Evolutionary conservation across 2,329 filamentous ascomycete species (phyloP).

Genomic region (Clonostachys byssicola): DNA sequence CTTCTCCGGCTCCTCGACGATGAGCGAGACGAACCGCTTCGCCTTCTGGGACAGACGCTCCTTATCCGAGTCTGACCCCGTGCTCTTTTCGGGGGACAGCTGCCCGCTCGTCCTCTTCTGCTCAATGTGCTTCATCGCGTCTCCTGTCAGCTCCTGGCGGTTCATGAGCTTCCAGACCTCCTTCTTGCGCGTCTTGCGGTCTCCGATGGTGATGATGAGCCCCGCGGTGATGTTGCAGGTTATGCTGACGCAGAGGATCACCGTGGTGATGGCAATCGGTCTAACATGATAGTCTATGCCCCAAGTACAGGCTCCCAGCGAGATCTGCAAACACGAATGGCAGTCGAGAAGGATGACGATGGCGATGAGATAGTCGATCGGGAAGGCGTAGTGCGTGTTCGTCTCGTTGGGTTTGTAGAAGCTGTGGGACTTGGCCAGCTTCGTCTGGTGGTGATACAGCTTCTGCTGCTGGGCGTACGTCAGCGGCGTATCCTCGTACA

Average conservation of each 20-base stretch:
- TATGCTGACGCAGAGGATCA: constrained; percentile 77
- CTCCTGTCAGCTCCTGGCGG: constrained; percentile 67
- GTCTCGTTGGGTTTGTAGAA: constrained; percentile 91
- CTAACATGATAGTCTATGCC: constrained; percentile 67
- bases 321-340: constrained; percentile 76
- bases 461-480: constrained; percentile 61
- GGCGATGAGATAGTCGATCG: constrained; percentile 67
- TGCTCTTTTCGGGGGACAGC: constrained; percentile 14
- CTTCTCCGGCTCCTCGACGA: background rate
- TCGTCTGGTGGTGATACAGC: constrained; percentile 72
- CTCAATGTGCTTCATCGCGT: constrained; percentile 45
- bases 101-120: constrained; percentile 31
- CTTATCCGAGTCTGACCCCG: constrained; percentile 1
- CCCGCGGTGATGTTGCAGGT: constrained; percentile 74
- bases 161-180: constrained; percentile 76
- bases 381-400: constrained; percentile 75
- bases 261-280: constrained; percentile 69
- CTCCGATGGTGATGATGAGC: constrained; percentile 71
- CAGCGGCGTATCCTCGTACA: constrained; percentile 57
- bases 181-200: constrained; percentile 77
- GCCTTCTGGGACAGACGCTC: background rate
- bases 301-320: constrained; percentile 76
- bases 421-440: constrained; percentile 77
- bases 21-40: background rate
- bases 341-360: constrained; percentile 77